Evolutionary conservation across 1,284 basidiomycete species (phyloP), one percentile per base, ranked within the genome.

Genomic region (Anthracocystis panici-leucophaei): DNA sequence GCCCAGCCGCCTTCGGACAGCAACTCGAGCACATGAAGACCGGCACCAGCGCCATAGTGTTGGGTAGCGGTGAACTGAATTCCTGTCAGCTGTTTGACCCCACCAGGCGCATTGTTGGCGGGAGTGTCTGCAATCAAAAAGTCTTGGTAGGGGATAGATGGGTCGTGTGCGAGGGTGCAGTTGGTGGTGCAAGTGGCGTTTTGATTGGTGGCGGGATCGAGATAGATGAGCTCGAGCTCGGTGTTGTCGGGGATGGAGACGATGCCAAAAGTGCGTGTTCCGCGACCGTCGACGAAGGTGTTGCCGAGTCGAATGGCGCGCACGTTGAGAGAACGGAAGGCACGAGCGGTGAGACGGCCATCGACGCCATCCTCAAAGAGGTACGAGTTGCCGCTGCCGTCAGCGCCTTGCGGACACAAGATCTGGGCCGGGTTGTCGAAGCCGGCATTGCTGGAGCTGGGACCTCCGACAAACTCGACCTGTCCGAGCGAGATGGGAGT

Each of bases 281-380:
- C 92, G 70, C 92, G 91, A 49, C 91, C 90, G 53, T 89, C 87
- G 68, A 91, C 88, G 84, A 95, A 93, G 0, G 94, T 95, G 87
- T 99, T 98, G 31, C 93, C 94, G 42, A 99, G 87, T 46, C 96
- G 90, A 51, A 98, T 86, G 11, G 95, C 96, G 58, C 88, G 90
- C 3, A 90, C 91, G 59, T 88, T 90, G 68, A 92, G 89, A 79
- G 89, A 91, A 33, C 90, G 88, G 84, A 92, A 92, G 45, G 91
- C 89, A 53, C 92, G 88, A 41, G 94, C 88, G 27, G 92, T 93
- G 44, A 87, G 83, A 75, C 96, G 89, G 40, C 92, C 88, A 2
- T 92, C 90, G 48, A 88, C 90, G 21, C 90, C 90, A 81, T 94
- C 91, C 48, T 89, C 88, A 23, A 91, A 92, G 63, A 95, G 90